Base-by-base conservation (phyloP, 768 basidiomycete species). In the Tricholoma saponaceum region DNA sequence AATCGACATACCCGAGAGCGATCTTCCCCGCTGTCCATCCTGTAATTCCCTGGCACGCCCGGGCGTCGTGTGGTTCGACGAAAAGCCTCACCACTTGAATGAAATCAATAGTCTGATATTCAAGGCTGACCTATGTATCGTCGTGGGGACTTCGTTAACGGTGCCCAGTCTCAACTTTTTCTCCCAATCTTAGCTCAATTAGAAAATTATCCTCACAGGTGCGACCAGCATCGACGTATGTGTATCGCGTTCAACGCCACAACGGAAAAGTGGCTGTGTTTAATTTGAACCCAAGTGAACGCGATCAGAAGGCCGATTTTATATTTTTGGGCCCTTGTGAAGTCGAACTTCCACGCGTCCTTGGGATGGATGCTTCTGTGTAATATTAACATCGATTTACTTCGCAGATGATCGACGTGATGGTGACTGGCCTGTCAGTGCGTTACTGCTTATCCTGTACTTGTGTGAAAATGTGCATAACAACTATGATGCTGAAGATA, bases 41-140 rank as follows among this genome's bases (percentile, higher is more conserved):
- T 58, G 51, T 25, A 14, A 43, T 32, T 22, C 13, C 1, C 52
- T 28, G 25, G 57, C 54, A 47, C 37, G 54, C 5, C 54, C 54
- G 8, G 54, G 54, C 3, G 28, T 55, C 3, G 54, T 55, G 4
- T 46, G 20, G 23, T 25, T 46, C 10, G 54, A 39, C 23, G 54
- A 55, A 30, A 43, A 46, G 23, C 54, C 54, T 12, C 44, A 25
- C 10, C 14, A 30, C 1, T 43, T 55, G 5, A 43, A 43, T n/a
- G 54, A 55, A 12, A 55, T 55, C 39, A 46, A 55, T 23, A 4
- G 16, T 10, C 14, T 55, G 14, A 26, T 55, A 9, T 28, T n/a
- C 5, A 55, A 46, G 46, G 54, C 54, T 18, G 54, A 55, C 46
- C 14, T 55, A 9, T 55, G 54, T 25, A 10, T 55, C n/a, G 28